phyloP scores from a whole-genome alignment of 495 filamentous ascomycete species.

The Penicillium alfredii region DNA sequence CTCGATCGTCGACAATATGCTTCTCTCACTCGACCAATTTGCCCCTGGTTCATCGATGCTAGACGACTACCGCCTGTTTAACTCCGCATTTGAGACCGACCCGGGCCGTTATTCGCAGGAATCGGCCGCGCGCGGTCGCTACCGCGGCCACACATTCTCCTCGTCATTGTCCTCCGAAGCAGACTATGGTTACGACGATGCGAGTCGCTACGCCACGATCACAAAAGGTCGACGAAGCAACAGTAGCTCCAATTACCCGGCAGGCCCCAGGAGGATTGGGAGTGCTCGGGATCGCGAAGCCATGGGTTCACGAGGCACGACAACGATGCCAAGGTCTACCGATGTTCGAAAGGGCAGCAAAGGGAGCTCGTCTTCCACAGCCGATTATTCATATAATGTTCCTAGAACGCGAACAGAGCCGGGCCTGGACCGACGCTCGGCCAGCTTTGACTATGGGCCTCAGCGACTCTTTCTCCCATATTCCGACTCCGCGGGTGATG shows the following conservation, averaged over 20 bases:
- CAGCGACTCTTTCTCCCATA: conserved; percentile 30
- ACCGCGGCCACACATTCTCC: conserved; percentile 56
- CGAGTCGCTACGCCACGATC: conserved; percentile 54
- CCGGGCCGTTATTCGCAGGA: conserved; percentile 22
- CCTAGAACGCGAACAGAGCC: conserved; percentile 48
- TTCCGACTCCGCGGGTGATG: conserved; percentile 19
- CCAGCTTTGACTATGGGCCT: conserved; percentile 68
- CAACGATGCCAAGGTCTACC: conserved; percentile 21
- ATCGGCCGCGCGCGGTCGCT: conserved; percentile 32
- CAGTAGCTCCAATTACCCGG: conserved; percentile 71
- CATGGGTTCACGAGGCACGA: conserved; percentile 25
- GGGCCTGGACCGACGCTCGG: conserved; percentile 55
- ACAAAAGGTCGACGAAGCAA: conserved; percentile 64
- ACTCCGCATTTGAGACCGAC: conserved; percentile 34
- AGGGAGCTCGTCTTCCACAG: conserved; percentile 62
- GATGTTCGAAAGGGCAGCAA: conserved; percentile 61
- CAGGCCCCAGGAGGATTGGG: conserved; percentile 56
- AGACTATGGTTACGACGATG: conserved; percentile 62
- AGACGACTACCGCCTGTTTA: conserved; percentile 40
- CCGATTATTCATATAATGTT: conserved; percentile 52
- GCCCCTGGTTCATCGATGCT: conserved; percentile 41
- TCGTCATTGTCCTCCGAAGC: conserved; percentile 72
- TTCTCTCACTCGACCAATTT: conserved; percentile 81
- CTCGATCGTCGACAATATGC: conserved; percentile 88
- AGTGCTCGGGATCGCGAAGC: conserved; percentile 49